Base-by-base conservation (phyloP, 2,329 filamentous ascomycete species). In the Aspergillus glaucus region DNA sequence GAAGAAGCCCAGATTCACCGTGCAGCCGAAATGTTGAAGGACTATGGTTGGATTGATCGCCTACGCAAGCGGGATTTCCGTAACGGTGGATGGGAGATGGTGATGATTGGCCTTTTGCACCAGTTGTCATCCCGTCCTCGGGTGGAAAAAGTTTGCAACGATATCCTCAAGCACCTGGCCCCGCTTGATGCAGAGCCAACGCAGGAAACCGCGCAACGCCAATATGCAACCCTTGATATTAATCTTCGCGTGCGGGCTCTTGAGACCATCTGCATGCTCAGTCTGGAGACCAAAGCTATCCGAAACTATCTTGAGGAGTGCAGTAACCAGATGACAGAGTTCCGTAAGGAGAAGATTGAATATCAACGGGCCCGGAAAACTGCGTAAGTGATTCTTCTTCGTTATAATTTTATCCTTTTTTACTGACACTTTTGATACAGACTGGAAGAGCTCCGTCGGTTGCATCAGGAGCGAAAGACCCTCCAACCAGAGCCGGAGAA, bases 291-390 rank as follows among this genome's bases (percentile, higher is more conserved):
- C 0, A 91, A 89, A 64, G 84, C 87, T 2, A 81, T 97, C 57
- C 85, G 92, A 46, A 85, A 82, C 14, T 95, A 94, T 64, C 86
- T 98, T 76, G 89, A 95, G 57, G 86, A 92, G 54, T 95, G 91
- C 70, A 89, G 87, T 55, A 88, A 92, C 62, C 87, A 89, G 47
- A 96, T 97, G 91, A 98, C 93, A 1, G 82, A 84, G 47, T 89
- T 94, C 62, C 85, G 93, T 44, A 98, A 98, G 69, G 87, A 94
- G 65, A 96, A 95, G 73, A 95, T 96, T 52, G 88, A 95, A 56
- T 86, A 84, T 70, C 92, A 97, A 70, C 82, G 90, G 55, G 82
- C 87, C 58, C 84, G 87, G 55, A 86, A 84, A 66, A 70, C 74
- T 56, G 69, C 75, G 75, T 80, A 73, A 71, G 79, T 75, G 26